These are phyloP conservation scores for Friedmanniomyces simplex DNA, from an alignment of 495 filamentous ascomycete genomes.

Conservation along the genomic window DNA sequence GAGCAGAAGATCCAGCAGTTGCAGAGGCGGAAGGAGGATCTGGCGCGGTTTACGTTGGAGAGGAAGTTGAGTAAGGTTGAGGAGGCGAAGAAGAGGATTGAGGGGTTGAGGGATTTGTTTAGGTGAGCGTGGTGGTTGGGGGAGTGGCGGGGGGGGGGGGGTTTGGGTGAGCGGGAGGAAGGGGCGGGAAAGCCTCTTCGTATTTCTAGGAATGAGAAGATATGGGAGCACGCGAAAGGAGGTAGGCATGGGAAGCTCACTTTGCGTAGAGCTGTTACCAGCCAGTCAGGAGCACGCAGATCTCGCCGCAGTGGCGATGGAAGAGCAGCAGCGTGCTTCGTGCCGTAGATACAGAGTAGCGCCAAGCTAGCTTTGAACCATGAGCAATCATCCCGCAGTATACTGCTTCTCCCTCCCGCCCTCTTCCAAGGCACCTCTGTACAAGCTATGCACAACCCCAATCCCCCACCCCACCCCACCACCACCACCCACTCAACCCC, in stretches of 20 bases:
- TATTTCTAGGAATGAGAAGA: too few relatives aligned
- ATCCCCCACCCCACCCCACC: background rate
- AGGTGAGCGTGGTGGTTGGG: background rate
- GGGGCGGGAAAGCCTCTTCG: background rate
- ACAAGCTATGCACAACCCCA: background rate
- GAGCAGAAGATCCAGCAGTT: slow-evolving; percentile 88
- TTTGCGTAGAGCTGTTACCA: background rate
- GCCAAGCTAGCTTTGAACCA: background rate
- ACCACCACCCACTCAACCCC: background rate
- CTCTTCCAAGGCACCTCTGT: background rate
- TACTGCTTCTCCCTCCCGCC: background rate
- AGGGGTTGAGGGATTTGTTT: slow-evolving; percentile 76
- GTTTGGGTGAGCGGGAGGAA: background rate
- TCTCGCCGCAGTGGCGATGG: background rate
- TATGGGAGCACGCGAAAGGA: too few relatives aligned
- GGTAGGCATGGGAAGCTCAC: background rate
- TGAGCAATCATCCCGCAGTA: background rate
- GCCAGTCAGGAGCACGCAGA: background rate
- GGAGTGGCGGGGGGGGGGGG: background rate
- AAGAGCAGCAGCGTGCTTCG: background rate
- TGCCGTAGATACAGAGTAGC: background rate
- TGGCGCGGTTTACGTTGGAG: slow-evolving; percentile 79
- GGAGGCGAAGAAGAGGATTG: slow-evolving; percentile 61
- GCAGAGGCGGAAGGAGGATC: slow-evolving; percentile 79
- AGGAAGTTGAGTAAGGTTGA: slow-evolving; percentile 54